Evolutionary conservation across 176 grass and related monocot species (phyloP), one percentile per base, ranked within the genome.

Genomic region (Cenchrus fungigraminus): DNA sequence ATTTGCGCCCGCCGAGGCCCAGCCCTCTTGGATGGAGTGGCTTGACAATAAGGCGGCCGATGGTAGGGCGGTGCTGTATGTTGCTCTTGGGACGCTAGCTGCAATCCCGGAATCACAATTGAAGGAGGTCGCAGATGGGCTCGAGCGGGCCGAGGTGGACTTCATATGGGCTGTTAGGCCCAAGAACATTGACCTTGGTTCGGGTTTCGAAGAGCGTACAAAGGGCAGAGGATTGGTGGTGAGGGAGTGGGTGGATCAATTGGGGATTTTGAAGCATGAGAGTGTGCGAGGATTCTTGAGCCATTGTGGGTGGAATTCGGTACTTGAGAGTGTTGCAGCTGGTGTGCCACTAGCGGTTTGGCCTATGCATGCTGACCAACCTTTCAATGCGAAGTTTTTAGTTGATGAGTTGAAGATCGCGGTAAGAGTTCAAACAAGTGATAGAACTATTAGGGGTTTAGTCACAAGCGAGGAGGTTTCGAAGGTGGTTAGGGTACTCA

Each of bases 261-360:
- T 44, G 10, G 81, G 32, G 51, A 87, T 93, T 25, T 46, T 96
- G 4, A 72, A 15, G 2, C 94, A 96, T 43, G 1, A 77, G 3
- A 64, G 53, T 5, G 44, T 95, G 6, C n/a, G 54, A 57, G 94
- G 84, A 25, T 91, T 93, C 42, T 65, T 93, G 15, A 93, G 84
- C 8, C 94, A 96, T n/a, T 91, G 87, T 34, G 94, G 94, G 4
- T 93, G 94, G 94, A 97, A 91, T 83, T 97, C 91, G 8, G 87
- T 97, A 31, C 71, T 91, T 7, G 91, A 97, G 74, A 89, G 89
- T 11, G 31, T 93, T 0, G 7, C 78, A 0, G 32, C 69, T 0
- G 84, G 89, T 0, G 86, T 97, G 37, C 91, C 91, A 0, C 54
- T 93, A 31, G 83, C 88, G 0, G 81, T 88, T 6, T 96, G 94